Evolutionary conservation across 257 asterid species (phyloP), one percentile per base, ranked within the genome.

Genomic region (Lantana camara): DNA sequence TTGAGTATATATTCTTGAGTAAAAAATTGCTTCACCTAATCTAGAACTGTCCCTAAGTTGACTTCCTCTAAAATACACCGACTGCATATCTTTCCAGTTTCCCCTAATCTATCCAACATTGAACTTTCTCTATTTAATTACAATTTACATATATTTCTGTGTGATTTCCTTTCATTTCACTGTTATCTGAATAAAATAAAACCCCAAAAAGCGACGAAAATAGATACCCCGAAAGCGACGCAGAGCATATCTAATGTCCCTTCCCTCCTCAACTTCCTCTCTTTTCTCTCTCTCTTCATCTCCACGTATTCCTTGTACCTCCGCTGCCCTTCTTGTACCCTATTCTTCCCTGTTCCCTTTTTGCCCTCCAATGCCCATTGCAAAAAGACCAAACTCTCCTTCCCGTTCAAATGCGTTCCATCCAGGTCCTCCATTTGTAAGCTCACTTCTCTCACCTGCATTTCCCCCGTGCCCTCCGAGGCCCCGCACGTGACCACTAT

Each of bases 361-460:
- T 68, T 81, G 9, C 93, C 95, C 85, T 79, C 88, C 78, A 94
- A 9, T 0, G 88, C 91, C 64, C 75, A 74, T 1, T 81, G 83
- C 20, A 94, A 30, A 76, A 84, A 73, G 66, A 78, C 93, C 80
- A 94, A 41, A 77, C 97, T 86, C 13, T 88, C 96, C 89, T 61
- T 84, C 68, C 97, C 97, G 53, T 74, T 84, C 83, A 90, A 60
- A 4, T 84, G 88, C 66, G 13, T 67, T n/a, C 95, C 96, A 15
- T 94, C 96, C 80, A 86, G 71, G 74, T 90, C 87, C 78, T 88
- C 97, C 69, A 88, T 75, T 69, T 81, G 85, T 70, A 88, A 29
- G 74, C 95, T 75, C 23, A 90, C 97, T 71, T 90, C 96, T 64
- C 70, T 85, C 75, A 93, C 83, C 67, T 83, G 95, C 97, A 82